Conservation (phyloP, 169 alveolate species). For the Sarcocystis neurona region DNA sequence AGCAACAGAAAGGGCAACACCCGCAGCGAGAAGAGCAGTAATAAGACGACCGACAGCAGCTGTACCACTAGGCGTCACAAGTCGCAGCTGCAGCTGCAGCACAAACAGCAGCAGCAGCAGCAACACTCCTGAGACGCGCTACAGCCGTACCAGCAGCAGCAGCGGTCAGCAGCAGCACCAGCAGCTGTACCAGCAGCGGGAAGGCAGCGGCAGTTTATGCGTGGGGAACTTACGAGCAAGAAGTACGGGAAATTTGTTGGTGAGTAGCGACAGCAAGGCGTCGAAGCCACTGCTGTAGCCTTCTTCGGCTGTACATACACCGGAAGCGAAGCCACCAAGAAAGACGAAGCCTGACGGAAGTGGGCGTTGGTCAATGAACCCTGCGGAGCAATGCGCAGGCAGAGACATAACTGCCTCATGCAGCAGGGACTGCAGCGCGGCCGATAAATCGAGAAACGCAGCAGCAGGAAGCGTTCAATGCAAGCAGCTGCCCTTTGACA, state of each 20-base stretch:
- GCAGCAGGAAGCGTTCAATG: no score
- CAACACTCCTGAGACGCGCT: no score
- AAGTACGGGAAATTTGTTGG: not conserved
- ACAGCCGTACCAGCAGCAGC: no score
- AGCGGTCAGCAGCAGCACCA: not conserved
- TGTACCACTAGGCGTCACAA: no score
- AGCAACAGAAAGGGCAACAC: no score
- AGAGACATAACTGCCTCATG: not conserved
- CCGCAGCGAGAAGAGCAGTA: no score
- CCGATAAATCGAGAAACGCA: no score
- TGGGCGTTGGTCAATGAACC: not conserved
- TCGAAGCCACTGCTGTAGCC: conserved; percentile 6
- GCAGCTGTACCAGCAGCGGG: no score
- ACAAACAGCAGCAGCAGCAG: no score
- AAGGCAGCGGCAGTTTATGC: not conserved
- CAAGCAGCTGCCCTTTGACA: no score
- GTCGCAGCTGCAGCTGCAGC: no score
- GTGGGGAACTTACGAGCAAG: not conserved
- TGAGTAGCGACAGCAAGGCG: not conserved
- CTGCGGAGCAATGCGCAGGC: not conserved
- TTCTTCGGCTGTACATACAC: not conserved
- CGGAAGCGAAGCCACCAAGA: not conserved
- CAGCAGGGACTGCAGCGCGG: not conserved
- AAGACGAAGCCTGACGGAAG: conserved; percentile 11
- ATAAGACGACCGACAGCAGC: no score